Base-by-base conservation (phyloP, 495 filamentous ascomycete genomes). In the Zalerion maritima region DNA sequence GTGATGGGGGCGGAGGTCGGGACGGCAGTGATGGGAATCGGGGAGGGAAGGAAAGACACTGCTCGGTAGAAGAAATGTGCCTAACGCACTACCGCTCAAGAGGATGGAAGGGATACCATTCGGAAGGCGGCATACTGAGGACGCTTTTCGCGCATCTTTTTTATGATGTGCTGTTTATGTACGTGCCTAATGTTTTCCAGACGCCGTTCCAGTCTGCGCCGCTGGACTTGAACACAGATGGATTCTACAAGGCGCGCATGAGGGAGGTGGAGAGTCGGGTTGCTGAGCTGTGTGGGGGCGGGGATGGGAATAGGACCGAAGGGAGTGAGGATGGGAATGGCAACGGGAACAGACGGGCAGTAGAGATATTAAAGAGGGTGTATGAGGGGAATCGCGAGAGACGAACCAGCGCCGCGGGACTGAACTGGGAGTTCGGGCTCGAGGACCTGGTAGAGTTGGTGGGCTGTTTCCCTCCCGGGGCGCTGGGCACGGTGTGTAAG, bases 131-230 rank as follows among this genome's bases (percentile, higher is more conserved):
- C 4, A 82, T 97, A 46, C 55, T 94, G 14, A 70, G 85, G 22
- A 97, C 89, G 1, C 57, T 97, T 30, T 94, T 94, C 51, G 81
- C 73, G 14, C 84, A 84, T 41, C 69, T 97, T 13, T 93, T 97
- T 57, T 86, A 75, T 60, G 87, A 96, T 54, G 69, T 94, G 18
- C 63, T 97, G 4, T 96, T 94, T 56, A 66, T 85, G 19, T 93
- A 92, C 54, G 67, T 94, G 16, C 86, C 89, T 14, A 94, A 94
- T 40, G 87, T 96, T 38, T 97, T 96, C 55, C 84, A 96, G 47
- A 97, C 87, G 3, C 64, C 78, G 4, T 97, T 77, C 49, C 89
- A 97, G 46, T 93, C 82, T 1, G 91, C 82, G 43, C 89, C 89
- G 1, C 60, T 97, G 9, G 89, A 97, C 47, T 62, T 97, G 5